Conservation (phyloP, 2,329 filamentous ascomycete species). For the Davidsoniella eucalypti region DNA sequence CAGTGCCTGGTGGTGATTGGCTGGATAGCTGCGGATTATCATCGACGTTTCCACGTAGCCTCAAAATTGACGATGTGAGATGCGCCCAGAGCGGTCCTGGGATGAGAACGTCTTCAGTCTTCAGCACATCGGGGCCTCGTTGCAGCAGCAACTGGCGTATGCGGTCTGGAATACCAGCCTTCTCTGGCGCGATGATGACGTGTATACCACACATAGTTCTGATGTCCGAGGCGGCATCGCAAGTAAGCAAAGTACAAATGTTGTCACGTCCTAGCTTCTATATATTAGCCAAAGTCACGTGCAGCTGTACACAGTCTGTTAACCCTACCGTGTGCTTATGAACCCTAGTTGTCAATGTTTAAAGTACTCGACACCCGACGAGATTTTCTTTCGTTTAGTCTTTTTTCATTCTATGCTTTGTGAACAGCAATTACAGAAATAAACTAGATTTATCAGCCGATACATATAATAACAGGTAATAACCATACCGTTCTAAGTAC, state of each 20-base stretch:
- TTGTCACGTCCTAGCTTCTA: too few relatives aligned
- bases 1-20: neutral
- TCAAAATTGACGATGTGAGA: slow-evolving; percentile 2
- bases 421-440: too few relatives aligned
- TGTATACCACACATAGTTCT: slow-evolving; percentile 14
- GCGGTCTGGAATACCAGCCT: neutral
- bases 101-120: neutral
- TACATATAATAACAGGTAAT: too few relatives aligned
- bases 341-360: neutral
- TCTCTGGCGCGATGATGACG: neutral
- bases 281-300: neutral
- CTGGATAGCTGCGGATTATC: neutral
- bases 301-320: neutral
- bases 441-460: too few relatives aligned
- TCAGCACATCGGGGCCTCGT: slow-evolving; percentile 5
- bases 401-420: too few relatives aligned
- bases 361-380: too few relatives aligned
- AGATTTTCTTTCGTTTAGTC: too few relatives aligned
- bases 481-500: too few relatives aligned
- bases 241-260: too few relatives aligned
- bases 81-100: neutral
- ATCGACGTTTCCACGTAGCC: neutral
- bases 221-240: neutral
- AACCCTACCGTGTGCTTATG: neutral
- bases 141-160: neutral